phyloP scores from a whole-genome alignment of 2,329 filamentous ascomycete genomes.

The Neophaeococcomyces aloes region DNA sequence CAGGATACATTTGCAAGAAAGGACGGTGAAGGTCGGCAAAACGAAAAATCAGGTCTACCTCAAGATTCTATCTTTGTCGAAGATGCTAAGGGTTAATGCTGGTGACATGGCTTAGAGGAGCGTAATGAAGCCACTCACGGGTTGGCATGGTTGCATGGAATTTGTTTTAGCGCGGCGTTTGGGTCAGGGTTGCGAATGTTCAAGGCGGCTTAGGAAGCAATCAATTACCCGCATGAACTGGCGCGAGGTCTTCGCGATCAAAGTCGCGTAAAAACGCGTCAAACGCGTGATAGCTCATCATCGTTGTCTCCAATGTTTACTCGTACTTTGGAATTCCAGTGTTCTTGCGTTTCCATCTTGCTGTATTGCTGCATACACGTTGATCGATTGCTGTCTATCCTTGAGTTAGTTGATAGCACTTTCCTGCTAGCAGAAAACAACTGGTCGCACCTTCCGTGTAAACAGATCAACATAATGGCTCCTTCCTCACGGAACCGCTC shows the following conservation, averaged over 20 bases:
- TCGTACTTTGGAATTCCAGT: no score
- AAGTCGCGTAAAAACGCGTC: conserved; percentile 1
- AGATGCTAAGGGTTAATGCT: not conserved
- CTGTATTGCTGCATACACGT: no score
- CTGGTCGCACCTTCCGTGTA: conserved; percentile 14
- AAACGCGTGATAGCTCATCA: not conserved
- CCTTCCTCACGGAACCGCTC: conserved; percentile 13
- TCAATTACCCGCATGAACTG: conserved; percentile 9
- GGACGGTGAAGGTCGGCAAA: conserved; percentile 3
- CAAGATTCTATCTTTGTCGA: not conserved
- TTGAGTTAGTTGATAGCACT: no score
- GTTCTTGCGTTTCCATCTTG: not conserved
- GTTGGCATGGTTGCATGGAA: not conserved
- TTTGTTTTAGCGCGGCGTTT: conserved; percentile 8
- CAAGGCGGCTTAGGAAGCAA: conserved; percentile 16
- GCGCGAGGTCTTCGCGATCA: not conserved
- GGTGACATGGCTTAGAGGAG: not conserved
- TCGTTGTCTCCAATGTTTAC: no score
- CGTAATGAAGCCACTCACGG: not conserved
- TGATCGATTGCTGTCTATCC: no score
- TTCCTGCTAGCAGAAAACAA: not conserved
- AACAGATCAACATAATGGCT: conserved; percentile 11
- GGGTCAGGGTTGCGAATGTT: not conserved
- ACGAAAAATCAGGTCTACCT: conserved; percentile 3
- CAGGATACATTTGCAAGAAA: not conserved